phyloP scores from a whole-genome alignment of 768 basidiomycete species.

The Kwoniella pini region DNA sequence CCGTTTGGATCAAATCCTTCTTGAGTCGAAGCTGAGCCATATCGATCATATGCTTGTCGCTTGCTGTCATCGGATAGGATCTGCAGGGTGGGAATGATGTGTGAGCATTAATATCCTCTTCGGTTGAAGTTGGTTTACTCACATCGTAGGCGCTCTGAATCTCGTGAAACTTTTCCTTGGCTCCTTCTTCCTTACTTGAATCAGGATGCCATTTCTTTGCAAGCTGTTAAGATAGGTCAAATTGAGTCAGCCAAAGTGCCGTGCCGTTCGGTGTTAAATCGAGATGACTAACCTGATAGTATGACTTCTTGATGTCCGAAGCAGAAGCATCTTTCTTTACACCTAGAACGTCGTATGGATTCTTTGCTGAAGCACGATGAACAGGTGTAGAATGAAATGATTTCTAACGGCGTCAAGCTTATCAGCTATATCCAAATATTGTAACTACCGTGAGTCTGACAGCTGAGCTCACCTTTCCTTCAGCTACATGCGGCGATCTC shows the following conservation, averaged over 20 bases:
- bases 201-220: conserved; percentile 98
- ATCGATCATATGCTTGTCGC: conserved; percentile 84
- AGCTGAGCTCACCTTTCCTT: conserved; percentile 4
- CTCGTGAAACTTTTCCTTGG: conserved; percentile 90
- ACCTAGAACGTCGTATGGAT: conserved; percentile 90
- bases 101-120: background rate
- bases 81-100: conserved; percentile 57
- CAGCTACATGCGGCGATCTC: background rate
- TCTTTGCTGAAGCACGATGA: conserved; percentile 63
- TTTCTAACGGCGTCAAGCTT: too few species aligned
- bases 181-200: conserved; percentile 78
- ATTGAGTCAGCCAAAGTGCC: background rate
- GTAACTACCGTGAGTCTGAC: too few species aligned
- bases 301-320: conserved; percentile 94
- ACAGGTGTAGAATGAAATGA: conserved; percentile 70
- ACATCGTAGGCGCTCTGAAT: conserved; percentile 98
- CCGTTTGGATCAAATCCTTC: conserved; percentile 91
- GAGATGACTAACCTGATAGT: conserved; percentile 73
- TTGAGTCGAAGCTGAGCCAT: conserved; percentile 87
- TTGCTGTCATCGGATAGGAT: conserved; percentile 93
- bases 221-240: conserved; percentile 61
- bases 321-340: conserved; percentile 77
- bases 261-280: background rate
- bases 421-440: too few species aligned
- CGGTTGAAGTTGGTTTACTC: conserved; percentile 41